A percentile compares a stretch with the other conserved stretches of the same genome.
Evolutionary conservation across 2,329 filamentous ascomycete species (phyloP).

Genomic region (Acephala macrosclerotiorum): DNA sequence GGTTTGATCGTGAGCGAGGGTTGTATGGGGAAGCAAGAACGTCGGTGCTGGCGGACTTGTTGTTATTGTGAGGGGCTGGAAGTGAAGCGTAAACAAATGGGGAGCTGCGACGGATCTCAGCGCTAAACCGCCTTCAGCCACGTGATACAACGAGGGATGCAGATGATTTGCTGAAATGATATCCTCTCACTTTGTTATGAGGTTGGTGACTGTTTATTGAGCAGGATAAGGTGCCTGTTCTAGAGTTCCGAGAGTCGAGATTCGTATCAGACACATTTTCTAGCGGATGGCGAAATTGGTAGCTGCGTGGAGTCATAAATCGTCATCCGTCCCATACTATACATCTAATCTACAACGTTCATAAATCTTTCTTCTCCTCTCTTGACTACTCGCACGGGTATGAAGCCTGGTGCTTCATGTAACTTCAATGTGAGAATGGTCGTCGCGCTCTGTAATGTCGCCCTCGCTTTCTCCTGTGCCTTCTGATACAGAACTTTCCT

Average conservation of each 20-base stretch:
- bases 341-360: constrained; percentile 37
- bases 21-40: constrained; percentile 18
- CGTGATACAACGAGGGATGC: no score
- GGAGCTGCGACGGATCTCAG: no score
- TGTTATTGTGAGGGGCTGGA: constrained; percentile 19
- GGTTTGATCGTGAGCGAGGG: constrained; percentile 24
- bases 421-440: constrained; percentile 78
- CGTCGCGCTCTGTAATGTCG: constrained; percentile 51
- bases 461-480: constrained; percentile 53
- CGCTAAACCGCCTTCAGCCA: no score
- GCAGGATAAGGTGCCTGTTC: no score
- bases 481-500: constrained; percentile 34
- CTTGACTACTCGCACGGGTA: constrained; percentile 73
- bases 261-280: no score
- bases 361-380: constrained; percentile 75
- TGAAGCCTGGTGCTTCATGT: constrained; percentile 54
- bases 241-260: no score
- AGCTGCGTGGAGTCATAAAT: neutral
- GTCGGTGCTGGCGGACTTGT: constrained; percentile 16
- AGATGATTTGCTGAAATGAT: no score
- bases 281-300: no score
- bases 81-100: neutral
- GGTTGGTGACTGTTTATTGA: no score
- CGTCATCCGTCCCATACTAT: neutral
- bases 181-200: no score